A percentile compares a stretch with the other conserved stretches of the same genome.
These are phyloP conservation scores for Fonsecaea multimorphosa DNA, from an alignment of 2,329 filamentous ascomycete species.

Conservation along the genomic window DNA sequence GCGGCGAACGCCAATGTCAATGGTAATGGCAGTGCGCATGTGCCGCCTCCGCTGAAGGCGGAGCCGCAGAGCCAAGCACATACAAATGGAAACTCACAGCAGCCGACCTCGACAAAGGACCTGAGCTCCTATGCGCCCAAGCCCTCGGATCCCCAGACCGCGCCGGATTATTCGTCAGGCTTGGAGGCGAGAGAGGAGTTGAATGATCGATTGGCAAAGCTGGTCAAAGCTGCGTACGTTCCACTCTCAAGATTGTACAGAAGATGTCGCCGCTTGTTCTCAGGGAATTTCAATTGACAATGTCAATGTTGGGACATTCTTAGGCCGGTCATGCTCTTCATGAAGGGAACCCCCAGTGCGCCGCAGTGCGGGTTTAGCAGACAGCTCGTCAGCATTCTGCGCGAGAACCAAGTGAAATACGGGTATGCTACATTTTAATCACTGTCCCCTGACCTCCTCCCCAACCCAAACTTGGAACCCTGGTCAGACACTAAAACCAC, in stretches of 20 bases:
- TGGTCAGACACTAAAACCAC: background rate
- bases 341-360: conserved; percentile 90
- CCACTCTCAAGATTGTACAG: background rate
- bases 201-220: conserved; percentile 76
- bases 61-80: conserved; percentile 44
- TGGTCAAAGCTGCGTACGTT: conserved; percentile 86
- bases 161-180: conserved; percentile 55
- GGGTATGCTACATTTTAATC: conserved; percentile 46
- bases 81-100: conserved; percentile 36
- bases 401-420: conserved; percentile 91
- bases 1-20: conserved; percentile 11
- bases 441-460: background rate
- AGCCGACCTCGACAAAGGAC: conserved; percentile 45
- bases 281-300: conserved; percentile 11
- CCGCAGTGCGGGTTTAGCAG: conserved; percentile 93
- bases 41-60: conserved; percentile 49
- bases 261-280: background rate
- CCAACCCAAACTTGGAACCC: background rate
- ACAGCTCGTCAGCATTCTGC: conserved; percentile 82
- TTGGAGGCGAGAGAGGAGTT: conserved; percentile 80
- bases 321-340: conserved; percentile 87
- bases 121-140: conserved; percentile 55
- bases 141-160: conserved; percentile 51
- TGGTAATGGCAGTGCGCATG: conserved; percentile 45
- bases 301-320: background rate